Evolutionary conservation across 2,329 filamentous ascomycete species (phyloP).

Genomic region (Ceratocystis ficicola): DNA sequence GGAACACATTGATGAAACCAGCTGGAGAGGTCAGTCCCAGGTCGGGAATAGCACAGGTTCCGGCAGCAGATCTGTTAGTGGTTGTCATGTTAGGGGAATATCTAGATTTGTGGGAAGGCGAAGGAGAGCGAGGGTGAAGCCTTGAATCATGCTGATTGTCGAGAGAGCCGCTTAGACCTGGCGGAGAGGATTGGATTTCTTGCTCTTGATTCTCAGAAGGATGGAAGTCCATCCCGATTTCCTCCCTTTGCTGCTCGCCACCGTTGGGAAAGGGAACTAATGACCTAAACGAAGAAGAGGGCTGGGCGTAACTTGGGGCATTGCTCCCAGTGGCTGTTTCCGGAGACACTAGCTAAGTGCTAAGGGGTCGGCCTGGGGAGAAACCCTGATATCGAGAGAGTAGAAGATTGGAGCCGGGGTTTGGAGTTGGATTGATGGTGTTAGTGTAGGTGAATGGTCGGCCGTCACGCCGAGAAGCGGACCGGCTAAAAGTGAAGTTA

Average conservation of each 20-base stretch:
- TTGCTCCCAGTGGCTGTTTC: not conserved
- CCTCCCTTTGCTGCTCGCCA: not conserved
- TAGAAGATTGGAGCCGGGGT: too few species aligned
- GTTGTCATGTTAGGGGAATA: not conserved
- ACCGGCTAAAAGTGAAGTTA: not conserved
- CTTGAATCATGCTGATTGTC: not conserved
- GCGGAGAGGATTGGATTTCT: not conserved
- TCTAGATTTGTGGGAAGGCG: not conserved
- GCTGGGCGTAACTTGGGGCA: not conserved
- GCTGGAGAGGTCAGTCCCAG: not conserved
- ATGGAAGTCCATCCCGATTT: too few species aligned
- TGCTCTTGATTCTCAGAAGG: not conserved
- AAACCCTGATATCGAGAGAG: not conserved
- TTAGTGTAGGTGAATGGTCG: not conserved
- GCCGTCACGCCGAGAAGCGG: not conserved
- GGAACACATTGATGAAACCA: conserved; percentile 1
- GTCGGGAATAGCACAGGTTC: not conserved
- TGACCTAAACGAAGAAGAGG: not conserved
- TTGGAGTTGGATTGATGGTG: not conserved
- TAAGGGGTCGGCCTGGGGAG: not conserved
- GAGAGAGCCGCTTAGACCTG: not conserved
- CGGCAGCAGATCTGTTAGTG: not conserved
- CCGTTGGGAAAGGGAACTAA: not conserved
- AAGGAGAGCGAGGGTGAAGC: not conserved
- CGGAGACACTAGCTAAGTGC: not conserved